Evolutionary conservation across 768 basidiomycete genomes (phyloP), one percentile per base, ranked within the genome.

Genomic region (Suillus decipiens): DNA sequence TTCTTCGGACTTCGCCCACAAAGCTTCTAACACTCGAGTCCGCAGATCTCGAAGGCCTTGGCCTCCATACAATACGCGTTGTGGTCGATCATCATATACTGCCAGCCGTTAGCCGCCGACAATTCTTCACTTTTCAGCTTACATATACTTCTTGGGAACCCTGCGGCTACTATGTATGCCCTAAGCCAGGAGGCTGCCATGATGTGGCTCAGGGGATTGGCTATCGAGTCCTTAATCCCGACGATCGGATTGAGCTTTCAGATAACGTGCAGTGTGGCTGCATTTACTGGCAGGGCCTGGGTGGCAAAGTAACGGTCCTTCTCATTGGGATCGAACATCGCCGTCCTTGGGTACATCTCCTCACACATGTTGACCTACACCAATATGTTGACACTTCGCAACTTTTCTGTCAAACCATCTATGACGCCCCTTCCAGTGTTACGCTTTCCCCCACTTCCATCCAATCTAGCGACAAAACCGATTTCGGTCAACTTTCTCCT

Each of bases 281-380:
- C 39, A 8, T 57, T 31, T 57, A 31, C 39, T 57, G 24, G 10
- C 22, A 19, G 28, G 24, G n/a, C 24, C 56, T 3, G 11, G 0
- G 0, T 57, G 39, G 17, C 24, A 6, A 57, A 31, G 37, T 57
- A 10, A 28, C 39, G 10, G 24, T 57, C 14, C 36, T 56, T 57
- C 56, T 57, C 39, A 31, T 57, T 39, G 39, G 56, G 8, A 19
- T 57, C 24, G 17, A 57, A 41, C 10, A 57, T 7, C 17, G 19
- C 28, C 56, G 39, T 28, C 56, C 56, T 57, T 57, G 56, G 56
- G 1, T 57, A 19, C 56, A 57, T 17, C 56, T 57, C 39, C 17
- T 41, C 10, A 28, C 56, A 28, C 0, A 57, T 41, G 1, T 17
- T 31, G 15, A 12, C 39, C 37, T 41, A 2, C 1, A 31, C 17